phyloP scores from a whole-genome alignment of 2,329 filamentous ascomycete species.

The Penicillium corylophilum region DNA sequence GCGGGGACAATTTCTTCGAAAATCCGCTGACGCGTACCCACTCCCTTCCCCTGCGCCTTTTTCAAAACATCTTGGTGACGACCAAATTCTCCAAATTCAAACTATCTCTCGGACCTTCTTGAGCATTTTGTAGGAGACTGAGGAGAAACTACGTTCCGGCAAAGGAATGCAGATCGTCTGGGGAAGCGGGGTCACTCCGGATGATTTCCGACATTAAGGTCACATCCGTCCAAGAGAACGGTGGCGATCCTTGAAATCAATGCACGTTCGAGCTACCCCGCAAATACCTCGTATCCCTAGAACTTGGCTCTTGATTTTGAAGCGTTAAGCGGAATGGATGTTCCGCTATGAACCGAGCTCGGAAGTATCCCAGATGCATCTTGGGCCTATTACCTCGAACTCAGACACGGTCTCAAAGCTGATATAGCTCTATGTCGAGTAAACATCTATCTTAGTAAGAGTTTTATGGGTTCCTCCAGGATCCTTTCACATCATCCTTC shows the following conservation, averaged over 20 bases:
- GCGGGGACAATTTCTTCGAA: no score
- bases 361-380: neutral
- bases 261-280: neutral
- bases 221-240: neutral
- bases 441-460: no score
- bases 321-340: neutral
- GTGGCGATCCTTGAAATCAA: neutral
- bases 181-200: conserved; percentile 5
- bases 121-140: neutral
- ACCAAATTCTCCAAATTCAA: no score
- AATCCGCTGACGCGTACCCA: no score
- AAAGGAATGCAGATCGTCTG: conserved; percentile 1
- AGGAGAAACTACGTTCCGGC: neutral
- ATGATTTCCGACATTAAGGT: neutral
- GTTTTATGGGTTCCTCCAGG: no score
- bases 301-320: neutral
- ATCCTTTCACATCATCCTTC: neutral
- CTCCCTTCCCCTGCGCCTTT: no score
- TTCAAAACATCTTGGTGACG: no score
- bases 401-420: no score
- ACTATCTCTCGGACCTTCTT: no score
- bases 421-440: no score
- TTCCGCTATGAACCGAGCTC: neutral
- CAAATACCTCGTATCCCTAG: neutral
- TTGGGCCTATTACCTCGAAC: no score